Percentiles rank a stretch among this genome's conserved stretches.
Conservation (phyloP, 768 basidiomycete genomes). For the Xerocomellus dryophilus region DNA sequence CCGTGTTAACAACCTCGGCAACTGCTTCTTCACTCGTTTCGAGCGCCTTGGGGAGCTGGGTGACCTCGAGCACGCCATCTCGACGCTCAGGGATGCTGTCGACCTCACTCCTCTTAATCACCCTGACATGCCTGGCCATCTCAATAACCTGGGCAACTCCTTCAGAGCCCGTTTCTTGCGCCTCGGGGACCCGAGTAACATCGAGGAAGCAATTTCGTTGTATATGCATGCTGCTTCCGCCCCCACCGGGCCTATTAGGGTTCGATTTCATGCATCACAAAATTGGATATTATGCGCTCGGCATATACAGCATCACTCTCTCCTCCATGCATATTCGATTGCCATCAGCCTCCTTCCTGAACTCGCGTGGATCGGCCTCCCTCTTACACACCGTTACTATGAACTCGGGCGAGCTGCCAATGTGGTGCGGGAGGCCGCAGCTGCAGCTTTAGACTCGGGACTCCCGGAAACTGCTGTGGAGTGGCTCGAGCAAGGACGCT, state of each 20-base stretch:
- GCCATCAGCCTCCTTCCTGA: too few species aligned
- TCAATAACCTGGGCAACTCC: neutral
- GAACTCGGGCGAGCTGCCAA: constrained; percentile 5
- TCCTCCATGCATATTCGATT: constrained; percentile 18
- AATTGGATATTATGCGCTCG: constrained; percentile 7
- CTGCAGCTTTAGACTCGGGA: constrained; percentile 15
- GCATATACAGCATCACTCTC: constrained; percentile 3
- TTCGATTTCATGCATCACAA: constrained; percentile 4
- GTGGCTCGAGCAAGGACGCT: constrained; percentile 13
- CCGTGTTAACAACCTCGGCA: neutral
- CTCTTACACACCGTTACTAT: constrained; percentile 16
- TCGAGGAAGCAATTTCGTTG: neutral
- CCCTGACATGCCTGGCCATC: neutral
- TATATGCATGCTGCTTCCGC: constrained; percentile 5
- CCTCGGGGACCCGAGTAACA: neutral
- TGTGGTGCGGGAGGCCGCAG: constrained; percentile 24
- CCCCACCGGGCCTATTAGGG: neutral
- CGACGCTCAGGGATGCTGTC: neutral
- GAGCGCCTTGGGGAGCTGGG: neutral
- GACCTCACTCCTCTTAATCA: neutral
- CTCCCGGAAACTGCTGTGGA: constrained; percentile 3
- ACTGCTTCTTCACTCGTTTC: neutral
- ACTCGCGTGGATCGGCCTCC: constrained; percentile 13
- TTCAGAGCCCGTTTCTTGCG: neutral
- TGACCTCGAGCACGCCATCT: constrained; percentile 2